Conservation (phyloP, 1,284 basidiomycete genomes). For the Flammula alnicola region DNA sequence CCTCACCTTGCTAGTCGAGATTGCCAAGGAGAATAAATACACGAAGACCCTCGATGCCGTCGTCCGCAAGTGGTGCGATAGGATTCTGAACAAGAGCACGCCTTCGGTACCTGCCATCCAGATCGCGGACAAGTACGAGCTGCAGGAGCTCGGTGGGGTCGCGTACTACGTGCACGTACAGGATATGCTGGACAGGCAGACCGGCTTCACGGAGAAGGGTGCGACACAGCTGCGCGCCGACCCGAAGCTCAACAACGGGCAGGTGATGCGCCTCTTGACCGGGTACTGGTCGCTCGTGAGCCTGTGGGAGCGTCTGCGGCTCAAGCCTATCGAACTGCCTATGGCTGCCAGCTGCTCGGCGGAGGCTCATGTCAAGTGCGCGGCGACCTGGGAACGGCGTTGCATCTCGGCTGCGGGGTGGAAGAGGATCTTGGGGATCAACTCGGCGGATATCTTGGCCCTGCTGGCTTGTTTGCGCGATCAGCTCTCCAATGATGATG, state of each 20-base stretch:
- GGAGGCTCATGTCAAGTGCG: slow-evolving; percentile 31
- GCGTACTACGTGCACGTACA: slow-evolving; percentile 39
- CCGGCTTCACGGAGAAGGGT: slow-evolving; percentile 25
- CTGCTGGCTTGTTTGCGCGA: slow-evolving; percentile 35
- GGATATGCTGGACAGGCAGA: slow-evolving; percentile 33
- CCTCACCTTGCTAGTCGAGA: slow-evolving; percentile 33
- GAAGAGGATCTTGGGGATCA: slow-evolving; percentile 32
- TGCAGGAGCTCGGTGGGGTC: slow-evolving; percentile 31
- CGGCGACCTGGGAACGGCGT: slow-evolving; percentile 32
- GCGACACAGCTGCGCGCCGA: slow-evolving; percentile 37
- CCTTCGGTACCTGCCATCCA: slow-evolving; percentile 41
- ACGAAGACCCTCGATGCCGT: slow-evolving; percentile 25
- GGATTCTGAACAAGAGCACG: slow-evolving; percentile 32
- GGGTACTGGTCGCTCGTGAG: slow-evolving; percentile 40
- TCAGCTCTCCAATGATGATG: slow-evolving; percentile 34
- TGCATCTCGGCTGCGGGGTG: slow-evolving; percentile 36
- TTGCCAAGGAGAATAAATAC: slow-evolving; percentile 23
- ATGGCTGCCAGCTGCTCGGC: slow-evolving; percentile 24
- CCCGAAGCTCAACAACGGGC: slow-evolving; percentile 37
- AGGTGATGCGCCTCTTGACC: slow-evolving; percentile 37
- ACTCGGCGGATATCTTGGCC: slow-evolving; percentile 35
- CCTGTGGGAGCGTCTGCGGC: slow-evolving; percentile 37
- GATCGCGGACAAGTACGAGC: slow-evolving; percentile 32
- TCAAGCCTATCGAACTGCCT: slow-evolving; percentile 30
- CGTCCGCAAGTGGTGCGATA: slow-evolving; percentile 32